Evolutionary conservation across 2,329 filamentous ascomycete genomes (phyloP).

Genomic region (Bisporella sp.): DNA sequence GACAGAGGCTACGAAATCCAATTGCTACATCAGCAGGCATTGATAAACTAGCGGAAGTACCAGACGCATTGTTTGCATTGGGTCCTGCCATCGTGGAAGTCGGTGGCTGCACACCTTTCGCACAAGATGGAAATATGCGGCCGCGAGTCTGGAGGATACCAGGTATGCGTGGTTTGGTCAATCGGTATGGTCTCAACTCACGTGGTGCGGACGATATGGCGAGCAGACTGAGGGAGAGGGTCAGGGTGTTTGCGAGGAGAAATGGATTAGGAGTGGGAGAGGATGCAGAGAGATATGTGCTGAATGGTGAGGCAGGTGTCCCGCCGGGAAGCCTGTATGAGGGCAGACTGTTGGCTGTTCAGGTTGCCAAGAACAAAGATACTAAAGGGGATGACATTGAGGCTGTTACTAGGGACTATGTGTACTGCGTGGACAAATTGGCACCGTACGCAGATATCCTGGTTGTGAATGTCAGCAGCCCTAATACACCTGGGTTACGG

Average conservation of each 20-base stretch:
- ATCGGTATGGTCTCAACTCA: constrained; percentile 93
- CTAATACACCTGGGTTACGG: constrained; percentile 88
- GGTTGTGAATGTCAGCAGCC: constrained; percentile 97
- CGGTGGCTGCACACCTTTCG: constrained; percentile 80
- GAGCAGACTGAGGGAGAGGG: constrained; percentile 65
- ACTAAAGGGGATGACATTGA: constrained; percentile 80
- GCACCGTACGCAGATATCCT: constrained; percentile 88
- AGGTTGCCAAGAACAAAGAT: constrained; percentile 94
- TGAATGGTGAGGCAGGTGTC: constrained; percentile 70
- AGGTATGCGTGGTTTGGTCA: constrained; percentile 80
- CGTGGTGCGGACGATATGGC: constrained; percentile 85
- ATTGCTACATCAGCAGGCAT: constrained; percentile 93
- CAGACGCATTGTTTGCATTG: constrained; percentile 74
- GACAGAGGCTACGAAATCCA: constrained; percentile 70
- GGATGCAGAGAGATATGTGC: constrained; percentile 60
- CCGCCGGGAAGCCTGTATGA: constrained; percentile 73
- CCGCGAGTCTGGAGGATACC: constrained; percentile 85
- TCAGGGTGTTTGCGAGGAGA: constrained; percentile 66
- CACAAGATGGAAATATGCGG: constrained; percentile 80
- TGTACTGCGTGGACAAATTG: constrained; percentile 78
- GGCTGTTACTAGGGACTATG: constrained; percentile 75
- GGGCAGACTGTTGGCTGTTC: constrained; percentile 78
- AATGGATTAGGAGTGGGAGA: constrained; percentile 58
- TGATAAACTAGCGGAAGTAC: constrained; percentile 89
- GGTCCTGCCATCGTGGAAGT: constrained; percentile 87